Percentiles rank a stretch among this genome's conserved stretches.
Conservation (phyloP, 2,329 filamentous ascomycete genomes). For the Ceratocystis destructans region DNA sequence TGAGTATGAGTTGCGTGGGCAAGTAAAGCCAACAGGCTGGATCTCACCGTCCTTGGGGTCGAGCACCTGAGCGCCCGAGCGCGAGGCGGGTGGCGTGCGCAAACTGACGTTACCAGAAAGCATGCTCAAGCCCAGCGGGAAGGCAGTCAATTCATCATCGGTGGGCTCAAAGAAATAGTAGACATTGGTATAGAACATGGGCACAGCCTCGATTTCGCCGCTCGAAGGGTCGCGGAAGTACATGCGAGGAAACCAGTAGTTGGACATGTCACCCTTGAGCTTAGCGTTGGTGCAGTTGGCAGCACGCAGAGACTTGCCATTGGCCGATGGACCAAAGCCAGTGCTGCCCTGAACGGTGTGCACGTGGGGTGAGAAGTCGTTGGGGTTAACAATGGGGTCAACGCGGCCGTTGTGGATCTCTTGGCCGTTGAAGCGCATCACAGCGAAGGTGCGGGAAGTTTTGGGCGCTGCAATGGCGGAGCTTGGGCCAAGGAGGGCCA, state of each 20-base stretch:
- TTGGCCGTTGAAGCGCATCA: constrained; percentile 56
- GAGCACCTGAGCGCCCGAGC: constrained; percentile 34
- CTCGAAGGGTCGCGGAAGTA: constrained; percentile 53
- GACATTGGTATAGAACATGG: constrained; percentile 57
- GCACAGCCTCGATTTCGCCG: constrained; percentile 50
- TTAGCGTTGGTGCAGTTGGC: constrained; percentile 60
- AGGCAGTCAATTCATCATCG: constrained; percentile 53
- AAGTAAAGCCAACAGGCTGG: constrained; percentile 46
- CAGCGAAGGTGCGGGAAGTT: constrained; percentile 45
- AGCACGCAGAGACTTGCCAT: constrained; percentile 42
- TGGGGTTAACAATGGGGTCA: constrained; percentile 57
- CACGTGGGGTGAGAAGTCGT: constrained; percentile 44
- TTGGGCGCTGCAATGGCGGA: constrained; percentile 21
- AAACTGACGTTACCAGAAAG: constrained; percentile 49
- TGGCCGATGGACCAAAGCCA: constrained; percentile 49
- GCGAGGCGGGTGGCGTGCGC: constrained; percentile 42
- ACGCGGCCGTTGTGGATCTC: constrained; percentile 47
- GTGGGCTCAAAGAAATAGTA: constrained; percentile 63
- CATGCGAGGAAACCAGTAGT: constrained; percentile 64
- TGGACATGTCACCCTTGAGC: constrained; percentile 53
- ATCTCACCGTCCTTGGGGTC: constrained; percentile 39
- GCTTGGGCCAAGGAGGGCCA: constrained; percentile 9
- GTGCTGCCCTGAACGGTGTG: constrained; percentile 60
- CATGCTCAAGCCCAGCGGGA: constrained; percentile 59
- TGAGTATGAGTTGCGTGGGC: constrained; percentile 39